phyloP scores from a whole-genome alignment of 2,329 filamentous ascomycete species.

The Fusarium denticulatum region DNA sequence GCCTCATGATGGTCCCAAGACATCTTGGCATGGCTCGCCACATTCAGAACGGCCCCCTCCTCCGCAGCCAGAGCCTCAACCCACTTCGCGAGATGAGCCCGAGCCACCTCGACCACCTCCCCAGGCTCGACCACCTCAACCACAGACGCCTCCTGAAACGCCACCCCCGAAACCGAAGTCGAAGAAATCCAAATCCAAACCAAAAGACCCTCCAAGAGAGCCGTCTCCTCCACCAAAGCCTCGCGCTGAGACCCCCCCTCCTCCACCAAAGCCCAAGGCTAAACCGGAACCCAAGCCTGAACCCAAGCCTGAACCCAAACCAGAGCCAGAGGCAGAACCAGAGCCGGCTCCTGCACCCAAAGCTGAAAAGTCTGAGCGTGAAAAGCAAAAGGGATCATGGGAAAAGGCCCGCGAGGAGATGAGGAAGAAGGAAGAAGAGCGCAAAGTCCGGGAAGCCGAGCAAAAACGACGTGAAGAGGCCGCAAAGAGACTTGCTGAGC shows the following conservation, averaged over 20 bases:
- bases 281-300: constrained; percentile 36
- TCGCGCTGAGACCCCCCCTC: constrained; percentile 32
- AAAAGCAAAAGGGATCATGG: constrained; percentile 63
- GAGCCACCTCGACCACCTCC: constrained; percentile 38
- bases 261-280: constrained; percentile 31
- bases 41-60: constrained; percentile 38
- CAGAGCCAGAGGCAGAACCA: not conserved
- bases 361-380: constrained; percentile 41
- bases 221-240: constrained; percentile 38
- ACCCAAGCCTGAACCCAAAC: constrained; percentile 18
- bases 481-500: constrained; percentile 61
- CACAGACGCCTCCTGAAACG: constrained; percentile 34
- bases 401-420: constrained; percentile 76
- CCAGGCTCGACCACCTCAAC: constrained; percentile 29
- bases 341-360: constrained; percentile 38
- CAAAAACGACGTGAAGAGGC: constrained; percentile 68
- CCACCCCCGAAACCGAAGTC: constrained; percentile 41
- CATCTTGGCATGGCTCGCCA: constrained; percentile 51
- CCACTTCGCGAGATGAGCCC: constrained; percentile 30
- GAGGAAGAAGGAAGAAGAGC: constrained; percentile 70
- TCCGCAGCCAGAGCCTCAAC: constrained; percentile 34
- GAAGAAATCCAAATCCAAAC: constrained; percentile 11
- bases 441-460: constrained; percentile 69
- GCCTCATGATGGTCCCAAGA: constrained; percentile 48
- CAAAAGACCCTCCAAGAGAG: constrained; percentile 29